These are phyloP conservation scores for Ceriops zippeliana DNA, from an alignment of 345 rosid genomes.

Conservation along the genomic window DNA sequence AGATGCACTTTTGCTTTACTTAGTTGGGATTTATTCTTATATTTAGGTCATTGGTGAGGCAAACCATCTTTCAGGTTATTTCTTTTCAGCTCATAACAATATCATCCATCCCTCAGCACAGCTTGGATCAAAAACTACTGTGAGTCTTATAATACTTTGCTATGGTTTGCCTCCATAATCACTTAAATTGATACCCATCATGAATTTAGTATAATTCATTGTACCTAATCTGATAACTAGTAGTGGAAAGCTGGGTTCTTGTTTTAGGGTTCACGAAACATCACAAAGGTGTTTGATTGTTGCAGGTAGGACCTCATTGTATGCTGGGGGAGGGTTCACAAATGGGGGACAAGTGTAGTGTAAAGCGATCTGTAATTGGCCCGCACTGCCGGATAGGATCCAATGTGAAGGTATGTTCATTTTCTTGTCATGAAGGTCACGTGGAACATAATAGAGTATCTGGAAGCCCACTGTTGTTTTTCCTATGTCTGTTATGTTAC, in stretches of 20 bases:
- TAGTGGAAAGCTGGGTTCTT: constrained; percentile 4
- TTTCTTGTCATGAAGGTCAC: background rate
- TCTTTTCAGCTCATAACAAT: constrained; percentile 76
- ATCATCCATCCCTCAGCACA: constrained; percentile 73
- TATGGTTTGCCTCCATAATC: background rate
- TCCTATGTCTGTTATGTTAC: background rate
- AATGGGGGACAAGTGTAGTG: constrained; percentile 94
- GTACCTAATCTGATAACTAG: no score
- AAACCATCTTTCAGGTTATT: constrained; percentile 74
- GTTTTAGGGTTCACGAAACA: background rate
- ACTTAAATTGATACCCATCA: background rate
- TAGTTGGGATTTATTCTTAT: constrained; percentile 12
- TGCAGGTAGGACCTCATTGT: constrained; percentile 89
- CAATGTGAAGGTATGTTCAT: constrained; percentile 73
- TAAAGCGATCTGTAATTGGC: constrained; percentile 92
- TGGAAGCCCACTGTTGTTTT: background rate
- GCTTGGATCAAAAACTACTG: constrained; percentile 89
- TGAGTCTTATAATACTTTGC: constrained; percentile 29
- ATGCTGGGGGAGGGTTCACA: constrained; percentile 94
- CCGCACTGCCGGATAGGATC: constrained; percentile 96
- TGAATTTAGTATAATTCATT: no score
- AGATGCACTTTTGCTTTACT: constrained; percentile 8
- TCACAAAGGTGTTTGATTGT: constrained; percentile 10
- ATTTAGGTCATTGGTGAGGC: constrained; percentile 83
- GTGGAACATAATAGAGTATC: background rate